Evolutionary conservation across 441 rosid genomes (phyloP).

Genomic region (Pelargonium cotyledonis): DNA sequence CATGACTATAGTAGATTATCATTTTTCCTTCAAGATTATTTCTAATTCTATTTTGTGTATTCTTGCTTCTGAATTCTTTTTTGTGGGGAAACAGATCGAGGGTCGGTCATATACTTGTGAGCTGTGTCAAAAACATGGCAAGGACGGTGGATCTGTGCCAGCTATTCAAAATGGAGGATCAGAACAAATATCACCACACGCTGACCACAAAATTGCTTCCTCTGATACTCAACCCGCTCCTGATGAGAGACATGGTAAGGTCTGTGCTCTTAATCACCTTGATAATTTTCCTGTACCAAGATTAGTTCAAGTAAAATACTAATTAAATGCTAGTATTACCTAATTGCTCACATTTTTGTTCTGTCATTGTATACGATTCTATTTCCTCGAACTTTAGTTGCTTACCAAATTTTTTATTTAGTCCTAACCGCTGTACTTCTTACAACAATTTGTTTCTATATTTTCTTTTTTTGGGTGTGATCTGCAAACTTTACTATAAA

Average conservation of each 20-base stretch:
- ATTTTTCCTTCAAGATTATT: too few relatives aligned
- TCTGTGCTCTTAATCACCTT: conserved; percentile 32
- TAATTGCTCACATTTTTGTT: not conserved
- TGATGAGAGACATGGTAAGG: conserved; percentile 53
- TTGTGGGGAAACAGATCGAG: conserved; percentile 40
- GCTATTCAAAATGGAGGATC: conserved; percentile 23
- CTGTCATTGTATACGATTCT: not conserved
- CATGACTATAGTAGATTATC: too few relatives aligned
- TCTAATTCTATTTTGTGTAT: conserved; percentile 4
- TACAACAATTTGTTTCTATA: too few relatives aligned
- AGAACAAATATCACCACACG: conserved; percentile 13
- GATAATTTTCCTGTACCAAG: not conserved
- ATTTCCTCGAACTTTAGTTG: too few relatives aligned
- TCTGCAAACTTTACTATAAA: too few relatives aligned
- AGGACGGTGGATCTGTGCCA: conserved; percentile 21
- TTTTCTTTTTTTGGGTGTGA: too few relatives aligned
- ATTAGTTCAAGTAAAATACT: not conserved
- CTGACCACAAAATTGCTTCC: conserved; percentile 18
- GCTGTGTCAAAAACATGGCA: conserved; percentile 65
- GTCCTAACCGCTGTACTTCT: too few relatives aligned
- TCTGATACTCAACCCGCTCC: conserved; percentile 24
- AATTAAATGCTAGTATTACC: not conserved
- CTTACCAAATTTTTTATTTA: too few relatives aligned
- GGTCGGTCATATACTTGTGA: conserved; percentile 54
- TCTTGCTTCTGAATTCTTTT: conserved; percentile 16